These are phyloP conservation scores for Paramecium sonneborni DNA, from an alignment of 73 alveolate genomes.

Conservation along the genomic window DNA sequence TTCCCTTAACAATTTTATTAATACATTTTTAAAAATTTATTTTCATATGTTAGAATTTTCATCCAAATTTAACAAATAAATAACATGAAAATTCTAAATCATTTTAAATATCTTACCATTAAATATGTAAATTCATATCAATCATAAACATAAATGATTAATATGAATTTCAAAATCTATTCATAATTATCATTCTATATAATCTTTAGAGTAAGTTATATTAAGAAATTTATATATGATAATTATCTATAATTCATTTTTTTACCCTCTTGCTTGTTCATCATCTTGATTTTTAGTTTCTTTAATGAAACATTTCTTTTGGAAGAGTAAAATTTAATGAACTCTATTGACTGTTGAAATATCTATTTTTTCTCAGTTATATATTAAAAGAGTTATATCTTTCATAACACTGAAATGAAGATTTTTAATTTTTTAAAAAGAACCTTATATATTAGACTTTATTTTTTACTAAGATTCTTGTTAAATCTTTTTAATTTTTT, in stretches of 20 bases:
- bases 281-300: background rate
- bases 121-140: too few relatives aligned
- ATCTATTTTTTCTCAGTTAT: background rate
- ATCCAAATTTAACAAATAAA: background rate
- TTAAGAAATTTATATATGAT: too few relatives aligned
- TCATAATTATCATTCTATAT: too few relatives aligned
- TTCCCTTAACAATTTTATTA: background rate
- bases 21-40: background rate
- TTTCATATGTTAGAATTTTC: background rate
- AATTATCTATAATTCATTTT: background rate
- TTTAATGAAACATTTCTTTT: background rate
- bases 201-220: too few relatives aligned
- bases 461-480: background rate
- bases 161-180: too few relatives aligned
- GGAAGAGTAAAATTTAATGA: background rate
- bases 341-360: conserved; percentile 23
- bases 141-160: too few relatives aligned
- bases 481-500: background rate
- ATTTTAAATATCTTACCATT: background rate
- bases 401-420: background rate
- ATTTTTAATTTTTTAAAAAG: background rate
- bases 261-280: background rate
- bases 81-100: background rate
- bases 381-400: background rate
- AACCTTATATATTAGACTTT: background rate